These are phyloP conservation scores for Sordaria brevicollis DNA, from an alignment of 495 filamentous ascomycete species.

Conservation along the genomic window DNA sequence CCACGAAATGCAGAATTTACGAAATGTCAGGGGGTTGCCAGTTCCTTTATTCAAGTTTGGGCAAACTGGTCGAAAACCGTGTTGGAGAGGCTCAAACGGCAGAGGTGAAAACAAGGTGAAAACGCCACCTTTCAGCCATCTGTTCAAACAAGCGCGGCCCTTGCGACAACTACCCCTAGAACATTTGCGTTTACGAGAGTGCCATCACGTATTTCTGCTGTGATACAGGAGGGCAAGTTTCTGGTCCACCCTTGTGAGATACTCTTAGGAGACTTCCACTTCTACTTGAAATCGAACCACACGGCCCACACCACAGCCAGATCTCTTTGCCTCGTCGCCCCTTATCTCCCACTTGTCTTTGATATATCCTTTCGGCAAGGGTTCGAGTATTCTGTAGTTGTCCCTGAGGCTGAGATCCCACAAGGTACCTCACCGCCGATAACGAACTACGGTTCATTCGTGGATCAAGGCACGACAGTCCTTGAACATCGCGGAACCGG, in stretches of 20 bases:
- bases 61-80: too few relatives aligned
- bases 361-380: background rate
- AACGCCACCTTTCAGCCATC: too few relatives aligned
- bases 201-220: background rate
- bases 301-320: background rate
- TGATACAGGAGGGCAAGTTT: background rate
- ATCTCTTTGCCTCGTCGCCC: background rate
- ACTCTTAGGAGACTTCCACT: background rate
- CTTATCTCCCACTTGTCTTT: background rate
- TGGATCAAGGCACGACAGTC: background rate
- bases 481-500: background rate
- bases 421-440: background rate
- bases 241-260: background rate
- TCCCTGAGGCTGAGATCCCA: background rate
- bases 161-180: background rate
- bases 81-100: too few relatives aligned
- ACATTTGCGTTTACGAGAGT: background rate
- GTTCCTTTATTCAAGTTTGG: too few relatives aligned
- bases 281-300: background rate
- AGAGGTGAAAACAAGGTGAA: too few relatives aligned
- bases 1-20: background rate
- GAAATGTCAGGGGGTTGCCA: background rate
- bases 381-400: background rate
- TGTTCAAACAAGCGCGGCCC: too few relatives aligned
- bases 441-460: background rate